Evolutionary conservation across 192 early-diverging fungal genomes (phyloP).

Genomic region (Entomortierella parvispora): DNA sequence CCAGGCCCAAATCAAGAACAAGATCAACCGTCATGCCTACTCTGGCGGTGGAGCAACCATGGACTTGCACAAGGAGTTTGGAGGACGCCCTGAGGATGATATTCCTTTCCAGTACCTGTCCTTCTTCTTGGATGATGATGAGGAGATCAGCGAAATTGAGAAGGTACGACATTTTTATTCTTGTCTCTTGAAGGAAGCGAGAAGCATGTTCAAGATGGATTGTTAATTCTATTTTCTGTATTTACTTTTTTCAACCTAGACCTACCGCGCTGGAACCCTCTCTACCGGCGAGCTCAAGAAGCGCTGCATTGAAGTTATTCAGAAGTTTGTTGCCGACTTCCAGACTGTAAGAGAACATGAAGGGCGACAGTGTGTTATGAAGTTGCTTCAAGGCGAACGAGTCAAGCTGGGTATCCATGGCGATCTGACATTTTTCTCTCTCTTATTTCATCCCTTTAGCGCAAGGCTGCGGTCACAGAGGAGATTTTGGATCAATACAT

Average conservation of each 20-base stretch:
- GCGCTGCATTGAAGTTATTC: slow-evolving; percentile 86
- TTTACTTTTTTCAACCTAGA: slow-evolving; percentile 7
- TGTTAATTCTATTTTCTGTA: no score
- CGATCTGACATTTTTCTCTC: not conserved
- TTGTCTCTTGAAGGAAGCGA: no score
- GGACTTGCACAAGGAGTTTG: slow-evolving; percentile 82
- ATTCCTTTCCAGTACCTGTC: slow-evolving; percentile 93
- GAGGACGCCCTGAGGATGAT: slow-evolving; percentile 96
- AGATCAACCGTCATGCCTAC: slow-evolving; percentile 96
- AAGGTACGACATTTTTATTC: slow-evolving; percentile 35
- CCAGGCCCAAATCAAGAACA: slow-evolving; percentile 94
- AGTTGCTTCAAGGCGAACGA: no score
- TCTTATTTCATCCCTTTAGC: slow-evolving; percentile 18
- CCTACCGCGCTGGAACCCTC: slow-evolving; percentile 87
- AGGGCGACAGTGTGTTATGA: no score
- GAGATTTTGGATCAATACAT: slow-evolving; percentile 71
- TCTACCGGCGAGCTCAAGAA: slow-evolving; percentile 91
- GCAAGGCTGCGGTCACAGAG: slow-evolving; percentile 69
- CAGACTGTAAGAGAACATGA: slow-evolving; percentile 79
- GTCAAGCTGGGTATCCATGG: no score
- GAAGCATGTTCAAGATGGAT: no score
- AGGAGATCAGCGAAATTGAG: slow-evolving; percentile 76
- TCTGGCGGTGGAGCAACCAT: slow-evolving; percentile 90
- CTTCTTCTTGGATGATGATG: slow-evolving; percentile 97
- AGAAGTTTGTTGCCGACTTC: slow-evolving; percentile 80